A percentile compares a stretch with the other conserved stretches of the same genome.
Conservation (phyloP, 129 eudicot species). For the Chrysanthemum makinoi region DNA sequence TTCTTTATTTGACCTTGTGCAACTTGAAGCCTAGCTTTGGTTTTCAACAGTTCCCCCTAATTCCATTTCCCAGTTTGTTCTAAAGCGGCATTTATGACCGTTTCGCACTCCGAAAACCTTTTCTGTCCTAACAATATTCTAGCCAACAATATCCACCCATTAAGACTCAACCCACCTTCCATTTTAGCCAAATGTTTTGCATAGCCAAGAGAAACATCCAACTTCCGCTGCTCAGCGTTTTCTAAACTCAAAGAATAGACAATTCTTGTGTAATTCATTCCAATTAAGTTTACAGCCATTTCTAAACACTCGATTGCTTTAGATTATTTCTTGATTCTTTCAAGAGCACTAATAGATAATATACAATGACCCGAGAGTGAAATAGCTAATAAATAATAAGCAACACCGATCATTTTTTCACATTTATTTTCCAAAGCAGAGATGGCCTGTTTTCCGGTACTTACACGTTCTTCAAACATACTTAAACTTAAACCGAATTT, state of each 20-base stretch:
- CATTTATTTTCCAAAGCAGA: slow-evolving; percentile 47
- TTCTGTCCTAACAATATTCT: slow-evolving; percentile 76
- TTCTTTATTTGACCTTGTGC: slow-evolving; percentile 77
- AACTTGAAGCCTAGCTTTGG: slow-evolving; percentile 80
- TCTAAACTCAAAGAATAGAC: slow-evolving; percentile 67
- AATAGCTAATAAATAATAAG: slow-evolving; percentile 55
- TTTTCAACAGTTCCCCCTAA: slow-evolving; percentile 67
- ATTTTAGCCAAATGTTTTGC: slow-evolving; percentile 52
- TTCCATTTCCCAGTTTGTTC: slow-evolving; percentile 90
- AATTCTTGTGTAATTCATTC: slow-evolving; percentile 46
- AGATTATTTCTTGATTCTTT: slow-evolving; percentile 52
- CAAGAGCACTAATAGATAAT: slow-evolving; percentile 43
- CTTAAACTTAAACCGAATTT: slow-evolving; percentile 45
- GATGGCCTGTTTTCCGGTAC: slow-evolving; percentile 53
- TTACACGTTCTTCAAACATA: slow-evolving; percentile 57
- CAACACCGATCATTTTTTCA: slow-evolving; percentile 50
- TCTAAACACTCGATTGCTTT: slow-evolving; percentile 66
- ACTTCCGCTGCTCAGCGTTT: slow-evolving; percentile 81
- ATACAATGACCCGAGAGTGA: slow-evolving; percentile 54
- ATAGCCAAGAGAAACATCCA: slow-evolving; percentile 65
- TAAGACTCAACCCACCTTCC: slow-evolving; percentile 68
- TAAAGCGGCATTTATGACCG: slow-evolving; percentile 66
- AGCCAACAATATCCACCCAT: slow-evolving; percentile 71
- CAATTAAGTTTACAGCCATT: slow-evolving; percentile 53
- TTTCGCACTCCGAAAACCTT: slow-evolving; percentile 63